A percentile compares a stretch with the other conserved stretches of the same genome.
phyloP scores from a whole-genome alignment of 2,329 filamentous ascomycete genomes.

The Dothistroma pini region DNA sequence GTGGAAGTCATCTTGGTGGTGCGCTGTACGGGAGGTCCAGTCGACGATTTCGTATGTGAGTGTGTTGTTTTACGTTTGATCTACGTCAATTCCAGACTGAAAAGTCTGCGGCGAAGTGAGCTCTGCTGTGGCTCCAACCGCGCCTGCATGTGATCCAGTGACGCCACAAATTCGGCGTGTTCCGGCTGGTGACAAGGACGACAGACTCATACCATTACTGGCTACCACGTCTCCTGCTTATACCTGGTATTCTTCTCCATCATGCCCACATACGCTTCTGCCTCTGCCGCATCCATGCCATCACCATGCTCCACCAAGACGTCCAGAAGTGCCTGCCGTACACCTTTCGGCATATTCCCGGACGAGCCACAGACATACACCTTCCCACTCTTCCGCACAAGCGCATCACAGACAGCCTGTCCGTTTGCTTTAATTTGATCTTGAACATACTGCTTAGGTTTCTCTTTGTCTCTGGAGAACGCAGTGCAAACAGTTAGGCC shows the following conservation, averaged over 20 bases:
- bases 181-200: neutral
- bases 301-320: slow-evolving; percentile 45
- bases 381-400: slow-evolving; percentile 51
- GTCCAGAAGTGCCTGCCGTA: slow-evolving; percentile 64
- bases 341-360: slow-evolving; percentile 67
- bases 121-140: no score
- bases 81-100: no score
- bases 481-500: slow-evolving; percentile 58
- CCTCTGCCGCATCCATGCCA: slow-evolving; percentile 43
- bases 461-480: slow-evolving; percentile 66
- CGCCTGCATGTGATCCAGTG: no score
- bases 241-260: slow-evolving; percentile 63
- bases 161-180: no score
- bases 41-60: no score
- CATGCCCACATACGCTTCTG: slow-evolving; percentile 53
- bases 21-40: no score
- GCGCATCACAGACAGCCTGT: slow-evolving; percentile 48
- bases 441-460: slow-evolving; percentile 65
- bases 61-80: no score
- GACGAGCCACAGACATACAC: slow-evolving; percentile 60
- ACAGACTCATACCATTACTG: neutral
- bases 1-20: neutral
- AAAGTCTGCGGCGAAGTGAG: no score
- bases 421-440: slow-evolving; percentile 55
- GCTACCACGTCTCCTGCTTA: slow-evolving; percentile 66